A percentile compares a stretch with the other conserved stretches of the same genome.
These are phyloP conservation scores for Chlorella sp. DNA, from an alignment of 139 green algal species.

Conservation along the genomic window DNA sequence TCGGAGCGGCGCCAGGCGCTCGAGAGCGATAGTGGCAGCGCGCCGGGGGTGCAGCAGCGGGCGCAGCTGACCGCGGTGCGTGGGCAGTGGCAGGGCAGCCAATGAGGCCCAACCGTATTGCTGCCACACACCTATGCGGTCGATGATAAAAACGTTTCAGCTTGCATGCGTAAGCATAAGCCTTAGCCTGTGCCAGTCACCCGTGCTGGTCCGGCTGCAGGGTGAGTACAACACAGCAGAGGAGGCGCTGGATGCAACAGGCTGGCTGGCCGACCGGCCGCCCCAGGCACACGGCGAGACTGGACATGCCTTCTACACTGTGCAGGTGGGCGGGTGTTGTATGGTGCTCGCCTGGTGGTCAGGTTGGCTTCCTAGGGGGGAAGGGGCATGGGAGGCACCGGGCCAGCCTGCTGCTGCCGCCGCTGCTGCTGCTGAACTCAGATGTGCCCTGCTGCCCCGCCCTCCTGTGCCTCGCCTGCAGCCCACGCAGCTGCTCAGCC, in stretches of 20 bases:
- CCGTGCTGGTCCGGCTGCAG: not conserved
- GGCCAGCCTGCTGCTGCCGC: not conserved
- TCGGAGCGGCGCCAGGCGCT: not conserved
- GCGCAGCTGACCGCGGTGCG: no score
- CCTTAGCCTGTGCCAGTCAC: not conserved
- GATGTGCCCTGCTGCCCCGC: not conserved
- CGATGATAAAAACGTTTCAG: not conserved
- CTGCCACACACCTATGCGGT: no score
- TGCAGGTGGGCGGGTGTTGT: slow-evolving; percentile 39
- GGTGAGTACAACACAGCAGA: slow-evolving; percentile 10
- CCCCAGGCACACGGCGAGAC: slow-evolving; percentile 22
- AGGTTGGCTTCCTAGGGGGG: no score
- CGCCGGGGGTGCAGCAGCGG: not conserved
- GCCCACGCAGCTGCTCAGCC: slow-evolving; percentile 55
- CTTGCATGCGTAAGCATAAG: no score
- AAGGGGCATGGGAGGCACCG: no score
- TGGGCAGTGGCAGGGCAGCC: no score
- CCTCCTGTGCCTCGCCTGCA: slow-evolving; percentile 29
- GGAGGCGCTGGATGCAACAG: slow-evolving; percentile 37
- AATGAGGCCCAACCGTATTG: no score
- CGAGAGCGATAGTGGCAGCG: not conserved
- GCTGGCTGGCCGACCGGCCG: slow-evolving; percentile 34
- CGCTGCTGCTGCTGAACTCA: not conserved
- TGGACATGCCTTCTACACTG: slow-evolving; percentile 46
- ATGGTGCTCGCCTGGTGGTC: no score